These are phyloP conservation scores for Termitomyces sp. DNA, from an alignment of 768 basidiomycete genomes.

Conservation along the genomic window DNA sequence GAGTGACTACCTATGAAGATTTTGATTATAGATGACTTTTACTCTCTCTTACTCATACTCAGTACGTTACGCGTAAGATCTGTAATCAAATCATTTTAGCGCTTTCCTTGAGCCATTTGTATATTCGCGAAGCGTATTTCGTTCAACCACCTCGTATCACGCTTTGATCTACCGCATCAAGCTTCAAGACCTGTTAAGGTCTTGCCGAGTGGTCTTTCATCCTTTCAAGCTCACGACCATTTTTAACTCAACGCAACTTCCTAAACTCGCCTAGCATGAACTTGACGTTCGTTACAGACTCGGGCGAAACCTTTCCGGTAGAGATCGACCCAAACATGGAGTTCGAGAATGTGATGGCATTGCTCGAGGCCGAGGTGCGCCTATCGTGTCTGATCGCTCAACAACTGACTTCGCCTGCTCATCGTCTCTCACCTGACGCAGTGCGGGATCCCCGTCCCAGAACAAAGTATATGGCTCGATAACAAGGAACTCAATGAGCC, in stretches of 20 bases:
- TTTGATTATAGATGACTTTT: slow-evolving; percentile 6
- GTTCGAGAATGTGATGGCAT: slow-evolving; percentile 86
- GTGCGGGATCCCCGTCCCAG: slow-evolving; percentile 67
- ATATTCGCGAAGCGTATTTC: neutral
- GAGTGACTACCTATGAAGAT: neutral
- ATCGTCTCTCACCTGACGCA: slow-evolving; percentile 19
- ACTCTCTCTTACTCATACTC: slow-evolving; percentile 3
- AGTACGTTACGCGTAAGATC: slow-evolving; percentile 8
- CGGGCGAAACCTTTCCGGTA: slow-evolving; percentile 56
- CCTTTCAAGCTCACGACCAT: neutral
- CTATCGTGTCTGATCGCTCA: neutral
- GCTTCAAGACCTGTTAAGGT: slow-evolving; percentile 1
- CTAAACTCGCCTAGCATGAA: slow-evolving; percentile 39
- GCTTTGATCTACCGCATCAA: slow-evolving; percentile 2
- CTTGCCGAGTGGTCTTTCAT: neutral
- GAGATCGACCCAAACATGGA: slow-evolving; percentile 91
- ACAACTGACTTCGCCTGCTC: neutral
- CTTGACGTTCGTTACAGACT: slow-evolving; percentile 66
- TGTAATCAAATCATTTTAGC: slow-evolving; percentile 16
- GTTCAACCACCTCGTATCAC: neutral
- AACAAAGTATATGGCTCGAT: slow-evolving; percentile 69
- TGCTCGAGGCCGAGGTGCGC: slow-evolving; percentile 92
- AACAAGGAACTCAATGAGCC: slow-evolving; percentile 60
- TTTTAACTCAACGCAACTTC: slow-evolving; percentile 3
- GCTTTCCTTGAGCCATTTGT: slow-evolving; percentile 9